Evolutionary conservation across 208 protist species (phyloP).

Genomic region (Trypanosoma lewisi): DNA sequence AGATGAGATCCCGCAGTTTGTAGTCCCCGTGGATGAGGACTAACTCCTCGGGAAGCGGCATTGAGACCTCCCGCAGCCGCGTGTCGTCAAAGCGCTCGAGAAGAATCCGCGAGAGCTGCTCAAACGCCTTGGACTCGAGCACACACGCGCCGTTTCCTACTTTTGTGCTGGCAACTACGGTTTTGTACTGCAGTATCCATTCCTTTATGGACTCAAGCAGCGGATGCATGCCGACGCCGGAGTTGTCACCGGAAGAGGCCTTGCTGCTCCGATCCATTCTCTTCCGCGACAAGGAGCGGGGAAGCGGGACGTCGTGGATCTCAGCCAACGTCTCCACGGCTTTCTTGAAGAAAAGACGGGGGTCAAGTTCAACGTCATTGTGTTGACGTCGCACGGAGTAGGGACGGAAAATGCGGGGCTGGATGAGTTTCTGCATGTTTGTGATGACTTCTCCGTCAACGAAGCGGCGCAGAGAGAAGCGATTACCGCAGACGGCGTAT

Average conservation of each 20-base stretch:
- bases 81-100: conserved; percentile 51
- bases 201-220: conserved; percentile 39
- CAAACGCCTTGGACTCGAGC: conserved; percentile 32
- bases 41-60: conserved; percentile 51
- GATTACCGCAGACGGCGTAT: conserved; percentile 58
- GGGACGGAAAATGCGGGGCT: conserved; percentile 63
- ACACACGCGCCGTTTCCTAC: conserved; percentile 18
- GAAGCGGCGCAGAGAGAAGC: conserved; percentile 71
- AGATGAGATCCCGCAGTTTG: conserved; percentile 52
- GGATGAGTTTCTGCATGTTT: conserved; percentile 50
- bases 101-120: conserved; percentile 37
- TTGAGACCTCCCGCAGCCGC: conserved; percentile 42
- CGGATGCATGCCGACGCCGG: conserved; percentile 32
- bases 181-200: conserved; percentile 44
- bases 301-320: conserved; percentile 55
- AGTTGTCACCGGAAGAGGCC: not conserved
- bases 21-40: conserved; percentile 67
- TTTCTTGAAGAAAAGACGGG: conserved; percentile 52
- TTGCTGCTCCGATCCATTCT: conserved; percentile 31
- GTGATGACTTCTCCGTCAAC: conserved; percentile 58
- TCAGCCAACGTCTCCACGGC: conserved; percentile 37
- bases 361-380: conserved; percentile 60
- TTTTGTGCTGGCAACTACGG: conserved; percentile 8
- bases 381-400: conserved; percentile 63
- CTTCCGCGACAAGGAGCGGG: conserved; percentile 45